These are phyloP conservation scores for Trapa incisa DNA, from an alignment of 345 rosid genomes.

Conservation along the genomic window DNA sequence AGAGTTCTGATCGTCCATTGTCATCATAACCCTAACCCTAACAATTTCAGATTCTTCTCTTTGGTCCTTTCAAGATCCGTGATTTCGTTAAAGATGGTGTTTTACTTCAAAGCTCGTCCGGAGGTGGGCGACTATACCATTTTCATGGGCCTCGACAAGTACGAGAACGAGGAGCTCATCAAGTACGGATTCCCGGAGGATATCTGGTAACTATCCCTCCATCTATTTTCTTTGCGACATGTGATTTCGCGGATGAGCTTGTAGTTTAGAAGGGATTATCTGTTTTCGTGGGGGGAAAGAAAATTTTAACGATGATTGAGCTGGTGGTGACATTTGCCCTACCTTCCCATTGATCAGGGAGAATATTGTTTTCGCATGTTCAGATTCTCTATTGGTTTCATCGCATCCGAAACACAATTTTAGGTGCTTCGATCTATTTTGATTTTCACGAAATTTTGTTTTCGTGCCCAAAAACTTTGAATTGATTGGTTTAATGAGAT, in stretches of 20 bases:
- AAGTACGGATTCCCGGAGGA: constrained; percentile 97
- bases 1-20: not conserved
- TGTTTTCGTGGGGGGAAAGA: not conserved
- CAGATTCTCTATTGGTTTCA: too few relatives aligned
- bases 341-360: not conserved
- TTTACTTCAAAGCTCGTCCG: constrained; percentile 91
- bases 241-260: not conserved
- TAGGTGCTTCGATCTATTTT: not conserved
- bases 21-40: not conserved
- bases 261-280: not conserved
- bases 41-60: not conserved
- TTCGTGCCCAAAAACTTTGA: not conserved
- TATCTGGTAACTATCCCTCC: constrained; percentile 41
- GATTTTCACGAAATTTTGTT: not conserved
- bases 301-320: not conserved
- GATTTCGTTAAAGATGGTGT: constrained; percentile 34
- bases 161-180: constrained; percentile 99
- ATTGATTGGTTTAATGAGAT: not conserved
- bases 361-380: not conserved
- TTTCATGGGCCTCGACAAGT: constrained; percentile 98
- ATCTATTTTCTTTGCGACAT: not conserved
- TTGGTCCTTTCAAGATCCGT: not conserved
- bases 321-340: not conserved
- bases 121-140: constrained; percentile 96
- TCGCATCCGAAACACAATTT: not conserved